These are phyloP conservation scores for Fusarium humuli DNA, from an alignment of 2,329 filamentous ascomycete genomes.

Conservation along the genomic window DNA sequence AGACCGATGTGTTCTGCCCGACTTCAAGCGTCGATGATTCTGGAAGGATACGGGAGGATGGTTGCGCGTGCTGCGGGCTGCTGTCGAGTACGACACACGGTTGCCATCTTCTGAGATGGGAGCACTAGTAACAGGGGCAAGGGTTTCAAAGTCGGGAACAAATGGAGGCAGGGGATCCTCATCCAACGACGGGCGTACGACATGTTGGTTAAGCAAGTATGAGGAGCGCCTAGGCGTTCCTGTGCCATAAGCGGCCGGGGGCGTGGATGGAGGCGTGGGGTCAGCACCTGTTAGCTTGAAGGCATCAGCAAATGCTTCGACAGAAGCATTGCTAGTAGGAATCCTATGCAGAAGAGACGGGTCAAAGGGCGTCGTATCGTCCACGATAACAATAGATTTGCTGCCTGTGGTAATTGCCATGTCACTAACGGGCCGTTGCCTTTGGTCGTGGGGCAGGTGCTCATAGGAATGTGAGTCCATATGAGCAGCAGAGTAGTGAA, in stretches of 20 bases:
- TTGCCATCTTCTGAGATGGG: slow-evolving; percentile 51
- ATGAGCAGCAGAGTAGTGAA: slow-evolving; percentile 59
- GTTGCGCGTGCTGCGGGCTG: slow-evolving; percentile 42
- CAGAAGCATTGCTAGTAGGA: slow-evolving; percentile 58
- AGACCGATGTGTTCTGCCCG: slow-evolving; percentile 62
- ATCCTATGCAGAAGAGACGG: slow-evolving; percentile 63
- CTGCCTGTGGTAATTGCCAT: slow-evolving; percentile 79
- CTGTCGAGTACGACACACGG: slow-evolving; percentile 49
- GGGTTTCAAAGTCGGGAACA: slow-evolving; percentile 59
- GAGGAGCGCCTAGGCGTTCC: slow-evolving; percentile 67
- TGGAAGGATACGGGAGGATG: slow-evolving; percentile 50
- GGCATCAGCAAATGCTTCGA: slow-evolving; percentile 65
- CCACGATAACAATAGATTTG: slow-evolving; percentile 90
- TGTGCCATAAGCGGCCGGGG: slow-evolving; percentile 57
- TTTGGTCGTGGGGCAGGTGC: slow-evolving; percentile 49
- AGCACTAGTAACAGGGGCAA: slow-evolving; percentile 47
- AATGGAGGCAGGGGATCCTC: slow-evolving; percentile 60
- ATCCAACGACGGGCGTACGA: slow-evolving; percentile 52
- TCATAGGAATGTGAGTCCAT: slow-evolving; percentile 56
- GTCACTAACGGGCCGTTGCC: slow-evolving; percentile 61
- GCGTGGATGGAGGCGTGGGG: slow-evolving; percentile 71
- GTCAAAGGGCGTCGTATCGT: slow-evolving; percentile 68
- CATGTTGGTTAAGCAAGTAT: slow-evolving; percentile 63
- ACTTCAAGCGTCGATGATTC: slow-evolving; percentile 59
- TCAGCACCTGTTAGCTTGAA: slow-evolving; percentile 63